phyloP scores from a whole-genome alignment of 208 protist species.

The Wallacemonas rigidus region DNA sequence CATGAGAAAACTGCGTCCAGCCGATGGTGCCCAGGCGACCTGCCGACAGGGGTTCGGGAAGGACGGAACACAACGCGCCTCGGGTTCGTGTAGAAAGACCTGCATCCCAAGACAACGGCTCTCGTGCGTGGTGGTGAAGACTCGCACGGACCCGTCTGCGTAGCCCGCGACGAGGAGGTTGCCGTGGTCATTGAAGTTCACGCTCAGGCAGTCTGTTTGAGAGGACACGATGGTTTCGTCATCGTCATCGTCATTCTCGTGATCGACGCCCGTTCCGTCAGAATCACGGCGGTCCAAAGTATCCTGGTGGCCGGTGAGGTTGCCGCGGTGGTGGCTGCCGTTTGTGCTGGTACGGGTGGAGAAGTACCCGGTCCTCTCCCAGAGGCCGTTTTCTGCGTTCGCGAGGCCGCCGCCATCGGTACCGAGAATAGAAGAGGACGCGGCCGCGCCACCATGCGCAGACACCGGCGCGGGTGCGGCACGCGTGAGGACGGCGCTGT shows the following conservation, averaged over 20 bases:
- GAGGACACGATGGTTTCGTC: background rate
- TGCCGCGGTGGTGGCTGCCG: background rate
- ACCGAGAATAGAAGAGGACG: background rate
- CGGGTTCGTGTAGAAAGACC: conserved; percentile 23
- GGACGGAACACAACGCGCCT: background rate
- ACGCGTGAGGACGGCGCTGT: conserved; percentile 6
- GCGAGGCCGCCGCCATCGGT: background rate
- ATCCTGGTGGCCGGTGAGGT: too few relatives aligned
- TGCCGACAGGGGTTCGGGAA: conserved; percentile 34
- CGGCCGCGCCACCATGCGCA: background rate
- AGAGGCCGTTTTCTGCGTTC: background rate
- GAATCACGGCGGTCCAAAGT: background rate
- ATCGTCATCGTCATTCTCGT: background rate
- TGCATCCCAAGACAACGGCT: conserved; percentile 35
- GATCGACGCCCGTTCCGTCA: background rate
- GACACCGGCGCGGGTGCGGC: background rate
- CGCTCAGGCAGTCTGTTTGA: conserved; percentile 38
- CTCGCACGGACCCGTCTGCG: conserved; percentile 44
- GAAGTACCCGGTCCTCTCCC: background rate
- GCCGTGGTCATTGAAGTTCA: conserved; percentile 71
- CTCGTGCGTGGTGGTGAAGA: conserved; percentile 49
- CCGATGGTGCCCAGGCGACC: conserved; percentile 71
- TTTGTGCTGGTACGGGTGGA: background rate
- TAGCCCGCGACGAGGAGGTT: conserved; percentile 63
- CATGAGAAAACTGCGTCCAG: conserved; percentile 78